A percentile compares a stretch with the other conserved stretches of the same genome.
phyloP scores from a whole-genome alignment of 108 stramenopile species.

The Cyclotella cryptica region DNA sequence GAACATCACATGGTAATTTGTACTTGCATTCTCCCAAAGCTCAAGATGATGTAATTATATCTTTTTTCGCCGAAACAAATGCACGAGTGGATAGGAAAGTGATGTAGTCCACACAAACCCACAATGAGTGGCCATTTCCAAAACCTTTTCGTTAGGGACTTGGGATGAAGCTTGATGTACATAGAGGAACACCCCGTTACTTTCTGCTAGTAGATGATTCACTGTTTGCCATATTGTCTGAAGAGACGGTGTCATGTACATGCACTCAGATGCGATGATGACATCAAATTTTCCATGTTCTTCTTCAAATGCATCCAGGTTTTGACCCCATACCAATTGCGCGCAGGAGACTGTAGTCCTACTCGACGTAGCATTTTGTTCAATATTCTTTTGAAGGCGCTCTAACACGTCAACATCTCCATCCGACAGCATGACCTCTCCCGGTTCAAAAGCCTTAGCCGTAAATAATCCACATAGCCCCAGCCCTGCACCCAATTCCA shows the following conservation, averaged over 20 bases:
- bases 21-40: not conserved
- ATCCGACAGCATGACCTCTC: not conserved
- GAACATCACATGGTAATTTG: not conserved
- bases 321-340: conserved; percentile 16
- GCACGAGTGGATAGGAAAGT: not conserved
- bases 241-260: conserved; percentile 21
- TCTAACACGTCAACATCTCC: conserved; percentile 18
- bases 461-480: conserved; percentile 12
- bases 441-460: conserved; percentile 4
- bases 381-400: conserved; percentile 9
- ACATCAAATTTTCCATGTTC: conserved; percentile 19
- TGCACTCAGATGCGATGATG: conserved; percentile 15
- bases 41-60: not conserved
- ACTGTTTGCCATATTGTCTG: conserved; percentile 12
- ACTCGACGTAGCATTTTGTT: not conserved
- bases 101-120: conserved; percentile 5
- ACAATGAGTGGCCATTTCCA: conserved; percentile 14
- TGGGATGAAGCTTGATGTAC: conserved; percentile 9
- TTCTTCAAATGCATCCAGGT: conserved; percentile 8
- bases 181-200: conserved; percentile 13
- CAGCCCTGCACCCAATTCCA: conserved; percentile 12
- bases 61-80: conserved; percentile 13
- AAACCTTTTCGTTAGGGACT: conserved; percentile 7
- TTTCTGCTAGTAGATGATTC: not conserved
- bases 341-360: not conserved